These are phyloP conservation scores for Hypocreales sp. DNA, from an alignment of 2,329 filamentous ascomycete genomes.

Conservation along the genomic window DNA sequence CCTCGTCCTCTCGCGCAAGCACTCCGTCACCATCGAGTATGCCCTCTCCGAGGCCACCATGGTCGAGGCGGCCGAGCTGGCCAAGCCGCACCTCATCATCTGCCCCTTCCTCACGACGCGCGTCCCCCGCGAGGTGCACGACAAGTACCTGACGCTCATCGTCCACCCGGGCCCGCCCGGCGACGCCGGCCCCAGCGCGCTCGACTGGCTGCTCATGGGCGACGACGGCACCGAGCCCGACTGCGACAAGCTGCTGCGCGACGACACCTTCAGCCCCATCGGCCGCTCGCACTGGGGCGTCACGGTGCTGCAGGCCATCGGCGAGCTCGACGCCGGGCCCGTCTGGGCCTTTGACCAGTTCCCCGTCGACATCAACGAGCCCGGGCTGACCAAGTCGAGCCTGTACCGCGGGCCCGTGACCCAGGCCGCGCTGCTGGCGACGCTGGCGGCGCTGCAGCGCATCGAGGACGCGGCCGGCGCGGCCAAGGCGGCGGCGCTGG, in stretches of 20 bases:
- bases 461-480: constrained; percentile 12
- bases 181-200: constrained; percentile 23
- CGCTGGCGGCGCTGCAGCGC: constrained; percentile 18
- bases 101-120: constrained; percentile 24
- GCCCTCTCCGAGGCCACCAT: constrained; percentile 16
- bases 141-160: constrained; percentile 21
- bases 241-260: constrained; percentile 12
- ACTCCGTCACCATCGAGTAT: constrained; percentile 24
- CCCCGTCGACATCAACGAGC: constrained; percentile 21
- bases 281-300: constrained; percentile 24
- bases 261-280: constrained; percentile 8
- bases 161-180: constrained; percentile 25
- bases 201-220: constrained; percentile 26
- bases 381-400: constrained; percentile 21
- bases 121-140: constrained; percentile 20
- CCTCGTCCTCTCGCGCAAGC: constrained; percentile 16
- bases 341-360: constrained; percentile 29
- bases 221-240: constrained; percentile 21
- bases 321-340: constrained; percentile 24
- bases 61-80: constrained; percentile 20
- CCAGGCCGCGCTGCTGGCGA: constrained; percentile 19
- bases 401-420: constrained; percentile 23
- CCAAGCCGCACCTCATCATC: constrained; percentile 22
- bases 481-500: background rate
- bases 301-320: constrained; percentile 22